Conservation (phyloP, 2,329 filamentous ascomycete genomes). For the Stachybotrys echinatus region DNA sequence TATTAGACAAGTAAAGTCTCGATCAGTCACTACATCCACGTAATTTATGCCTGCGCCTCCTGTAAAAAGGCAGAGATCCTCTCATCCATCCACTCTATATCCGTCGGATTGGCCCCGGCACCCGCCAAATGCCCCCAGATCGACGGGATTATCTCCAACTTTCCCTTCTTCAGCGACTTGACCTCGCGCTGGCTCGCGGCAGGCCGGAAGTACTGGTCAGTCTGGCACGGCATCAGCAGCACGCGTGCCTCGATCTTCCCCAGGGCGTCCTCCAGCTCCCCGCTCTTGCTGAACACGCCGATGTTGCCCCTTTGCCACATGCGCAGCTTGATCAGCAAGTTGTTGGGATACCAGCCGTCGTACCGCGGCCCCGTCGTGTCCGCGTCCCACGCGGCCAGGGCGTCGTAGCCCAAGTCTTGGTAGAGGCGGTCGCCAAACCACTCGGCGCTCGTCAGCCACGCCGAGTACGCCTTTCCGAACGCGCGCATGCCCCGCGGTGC, state of each 20-base stretch:
- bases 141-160: conserved; percentile 24
- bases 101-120: conserved; percentile 18
- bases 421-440: conserved; percentile 40
- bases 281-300: conserved; percentile 11
- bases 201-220: conserved; percentile 60
- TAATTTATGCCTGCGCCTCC: no score
- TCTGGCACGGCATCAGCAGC: conserved; percentile 55
- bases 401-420: conserved; percentile 24
- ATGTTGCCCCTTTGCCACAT: conserved; percentile 42
- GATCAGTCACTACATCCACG: no score
- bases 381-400: conserved; percentile 29
- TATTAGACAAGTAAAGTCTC: no score
- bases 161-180: conserved; percentile 17
- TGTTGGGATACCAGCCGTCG: conserved; percentile 35
- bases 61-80: conserved; percentile 20
- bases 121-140: conserved; percentile 32
- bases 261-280: conserved; percentile 45
- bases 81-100: conserved; percentile 24
- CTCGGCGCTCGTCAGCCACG: conserved; percentile 38
- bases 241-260: conserved; percentile 56
- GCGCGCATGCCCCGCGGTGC: conserved; percentile 27
- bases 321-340: conserved; percentile 31
- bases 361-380: conserved; percentile 23
- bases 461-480: conserved; percentile 40
- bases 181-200: conserved; percentile 27